These are phyloP conservation scores for Cordyceps pruinosa DNA, from an alignment of 2,329 filamentous ascomycete genomes.

Conservation along the genomic window DNA sequence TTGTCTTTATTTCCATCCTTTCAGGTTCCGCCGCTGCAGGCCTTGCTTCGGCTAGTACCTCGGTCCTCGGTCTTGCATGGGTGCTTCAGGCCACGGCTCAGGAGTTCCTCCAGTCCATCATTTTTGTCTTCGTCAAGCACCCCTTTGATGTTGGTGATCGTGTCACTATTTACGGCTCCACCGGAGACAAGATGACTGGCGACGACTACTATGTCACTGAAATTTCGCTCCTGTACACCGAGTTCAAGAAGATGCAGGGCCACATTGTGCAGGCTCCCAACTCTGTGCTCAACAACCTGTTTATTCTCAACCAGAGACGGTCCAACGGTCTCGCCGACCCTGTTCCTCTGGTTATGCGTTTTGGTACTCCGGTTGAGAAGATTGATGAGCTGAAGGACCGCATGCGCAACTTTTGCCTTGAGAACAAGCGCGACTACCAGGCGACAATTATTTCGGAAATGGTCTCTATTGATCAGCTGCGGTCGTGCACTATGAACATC, in stretches of 20 bases:
- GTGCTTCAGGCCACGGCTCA: slow-evolving; percentile 87
- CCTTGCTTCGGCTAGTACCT: slow-evolving; percentile 80
- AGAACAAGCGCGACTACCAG: slow-evolving; percentile 86
- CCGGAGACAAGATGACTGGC: slow-evolving; percentile 67
- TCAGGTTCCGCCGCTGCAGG: slow-evolving; percentile 86
- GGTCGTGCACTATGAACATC: slow-evolving; percentile 81
- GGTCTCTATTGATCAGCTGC: slow-evolving; percentile 70
- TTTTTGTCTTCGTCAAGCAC: slow-evolving; percentile 96
- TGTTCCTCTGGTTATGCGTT: slow-evolving; percentile 76
- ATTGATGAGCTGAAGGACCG: slow-evolving; percentile 75
- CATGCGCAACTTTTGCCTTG: slow-evolving; percentile 74
- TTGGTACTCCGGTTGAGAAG: slow-evolving; percentile 75
- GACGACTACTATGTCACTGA: slow-evolving; percentile 97
- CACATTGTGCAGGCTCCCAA: slow-evolving; percentile 95
- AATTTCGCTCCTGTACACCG: slow-evolving; percentile 86
- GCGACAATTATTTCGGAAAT: slow-evolving; percentile 82
- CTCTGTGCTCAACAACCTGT: slow-evolving; percentile 84
- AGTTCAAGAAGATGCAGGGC: slow-evolving; percentile 98
- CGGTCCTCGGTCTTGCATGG: slow-evolving; percentile 86
- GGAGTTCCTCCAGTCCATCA: slow-evolving; percentile 87
- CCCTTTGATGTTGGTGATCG: slow-evolving; percentile 94
- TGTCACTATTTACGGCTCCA: slow-evolving; percentile 85
- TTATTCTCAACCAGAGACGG: slow-evolving; percentile 90
- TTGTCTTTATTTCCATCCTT: slow-evolving; percentile 84
- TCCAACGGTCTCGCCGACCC: slow-evolving; percentile 85